Evolutionary conservation across 169 alveolate genomes (phyloP).

Genomic region (Plasmodium coatneyi): DNA sequence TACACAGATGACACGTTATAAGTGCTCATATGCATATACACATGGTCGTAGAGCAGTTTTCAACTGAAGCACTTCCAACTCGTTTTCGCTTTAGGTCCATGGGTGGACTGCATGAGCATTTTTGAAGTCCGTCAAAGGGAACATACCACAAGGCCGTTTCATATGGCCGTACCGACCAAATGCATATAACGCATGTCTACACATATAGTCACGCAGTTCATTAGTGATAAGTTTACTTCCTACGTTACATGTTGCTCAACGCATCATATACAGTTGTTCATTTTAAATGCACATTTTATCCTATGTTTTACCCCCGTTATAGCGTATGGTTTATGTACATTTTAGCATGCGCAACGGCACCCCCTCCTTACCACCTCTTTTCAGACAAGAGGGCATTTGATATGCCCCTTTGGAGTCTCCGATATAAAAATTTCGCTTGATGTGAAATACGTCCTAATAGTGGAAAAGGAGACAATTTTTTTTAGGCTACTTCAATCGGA

Average conservation of each 20-base stretch:
- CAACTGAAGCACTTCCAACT: neutral
- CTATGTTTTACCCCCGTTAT: neutral
- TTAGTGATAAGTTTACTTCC: too few species aligned
- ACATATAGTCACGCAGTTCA: neutral
- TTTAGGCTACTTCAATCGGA: conserved; percentile 69
- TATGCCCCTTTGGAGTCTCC: conserved; percentile 70
- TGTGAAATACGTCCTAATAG: conserved; percentile 71
- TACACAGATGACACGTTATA: neutral
- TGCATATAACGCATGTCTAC: neutral
- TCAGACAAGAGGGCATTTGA: conserved; percentile 69
- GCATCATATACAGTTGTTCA: neutral
- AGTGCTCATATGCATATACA: neutral
- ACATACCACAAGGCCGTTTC: neutral
- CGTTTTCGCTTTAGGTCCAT: conserved; percentile 24
- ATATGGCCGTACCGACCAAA: neutral
- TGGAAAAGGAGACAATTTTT: conserved; percentile 80
- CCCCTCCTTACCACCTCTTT: neutral
- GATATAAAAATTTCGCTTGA: conserved; percentile 69
- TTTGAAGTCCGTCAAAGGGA: conserved; percentile 27
- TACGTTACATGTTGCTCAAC: neutral
- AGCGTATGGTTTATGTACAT: neutral
- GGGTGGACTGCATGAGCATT: conserved; percentile 70
- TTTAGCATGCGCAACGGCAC: neutral
- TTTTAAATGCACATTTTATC: neutral
- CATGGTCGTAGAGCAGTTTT: neutral